Evolutionary conservation across 208 protist species (phyloP), one percentile per base, ranked within the genome.

Genomic region (Crithidia bombi): DNA sequence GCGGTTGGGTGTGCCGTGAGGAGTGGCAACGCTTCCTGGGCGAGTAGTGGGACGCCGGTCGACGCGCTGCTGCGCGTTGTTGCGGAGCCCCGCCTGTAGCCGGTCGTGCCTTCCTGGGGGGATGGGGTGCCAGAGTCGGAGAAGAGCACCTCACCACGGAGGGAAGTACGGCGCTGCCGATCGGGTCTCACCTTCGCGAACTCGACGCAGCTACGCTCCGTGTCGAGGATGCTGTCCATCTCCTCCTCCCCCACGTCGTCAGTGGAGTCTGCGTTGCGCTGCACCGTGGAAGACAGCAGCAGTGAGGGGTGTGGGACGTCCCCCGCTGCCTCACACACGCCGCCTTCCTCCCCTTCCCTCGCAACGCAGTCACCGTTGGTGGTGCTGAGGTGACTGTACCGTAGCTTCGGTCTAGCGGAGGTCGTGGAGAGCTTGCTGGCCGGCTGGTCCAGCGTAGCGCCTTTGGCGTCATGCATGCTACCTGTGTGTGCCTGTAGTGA

Each of bases 151-250:
- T 54, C 59, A 32, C 25, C 59, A 44, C 44, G 32, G 44, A 30
- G 7, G n/a, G 44, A 19, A 32, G 44, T 32, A 32, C 9, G 0
- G n/a, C 59, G 59, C 44, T 65, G 59, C 30, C 59, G 41, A 9
- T 54, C 44, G 1, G 59, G 59, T 7, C 59, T 25, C 7, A 65
- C 38, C 28, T 19, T 7, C 4, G 59, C 59, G 32, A 65, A 65
- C n/a, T 54, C 59, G 0, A 32, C 59, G 12, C 59, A 54, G 32
- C 59, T 65, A 44, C 44, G 39, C 44, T 39, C n/a, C 32, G 59
- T 30, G n/a, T 65, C 59, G 44, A 6, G 28, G 19, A 15, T 32
- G 59, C 44, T 65, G 44, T 47, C 23, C 23, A n/a, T 14, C 14
- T 35, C 57, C 14, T 51, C 41, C 25, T 5, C 19, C 36, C 32